phyloP scores from a whole-genome alignment of 2,329 filamentous ascomycete genomes.

The Trichophyton verrucosum region DNA sequence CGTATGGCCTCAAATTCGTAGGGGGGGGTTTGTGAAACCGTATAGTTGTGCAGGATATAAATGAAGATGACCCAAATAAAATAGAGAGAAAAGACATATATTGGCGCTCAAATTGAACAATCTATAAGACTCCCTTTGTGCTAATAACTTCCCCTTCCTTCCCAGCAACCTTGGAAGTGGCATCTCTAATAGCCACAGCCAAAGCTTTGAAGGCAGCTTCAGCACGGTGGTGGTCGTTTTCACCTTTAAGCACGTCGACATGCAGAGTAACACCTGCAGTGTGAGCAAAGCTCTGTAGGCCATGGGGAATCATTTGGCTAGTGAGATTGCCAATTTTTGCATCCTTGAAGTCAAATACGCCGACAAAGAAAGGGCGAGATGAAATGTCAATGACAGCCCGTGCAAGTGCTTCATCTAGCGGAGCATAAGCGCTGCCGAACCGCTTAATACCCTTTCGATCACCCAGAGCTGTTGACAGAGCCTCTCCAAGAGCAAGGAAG shows the following conservation, averaged over 20 bases:
- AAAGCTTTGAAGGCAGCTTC: slow-evolving; percentile 97
- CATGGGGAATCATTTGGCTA: slow-evolving; percentile 96
- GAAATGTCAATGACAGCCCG: slow-evolving; percentile 90
- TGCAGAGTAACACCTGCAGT: slow-evolving; percentile 85
- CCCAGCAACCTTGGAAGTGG: slow-evolving; percentile 62
- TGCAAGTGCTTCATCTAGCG: slow-evolving; percentile 88
- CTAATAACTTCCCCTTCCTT: slow-evolving; percentile 88
- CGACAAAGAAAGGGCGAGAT: slow-evolving; percentile 75
- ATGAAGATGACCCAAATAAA: not conserved
- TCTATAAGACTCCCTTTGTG: slow-evolving; percentile 76
- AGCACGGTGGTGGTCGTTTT: slow-evolving; percentile 91
- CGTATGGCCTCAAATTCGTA: not conserved
- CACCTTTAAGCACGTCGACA: slow-evolving; percentile 78
- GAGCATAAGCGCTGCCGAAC: slow-evolving; percentile 84
- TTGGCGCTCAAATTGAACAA: not conserved
- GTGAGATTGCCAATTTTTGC: slow-evolving; percentile 91
- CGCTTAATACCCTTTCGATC: slow-evolving; percentile 69
- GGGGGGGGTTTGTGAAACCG: not conserved
- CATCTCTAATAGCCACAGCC: slow-evolving; percentile 70
- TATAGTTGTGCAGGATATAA: not conserved
- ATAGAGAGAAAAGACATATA: not conserved
- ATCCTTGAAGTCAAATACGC: slow-evolving; percentile 70
- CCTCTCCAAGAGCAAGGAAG: slow-evolving; percentile 76
- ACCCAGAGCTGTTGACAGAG: slow-evolving; percentile 70
- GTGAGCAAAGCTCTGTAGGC: slow-evolving; percentile 85